phyloP scores from a whole-genome alignment of 306 rosid species.

The Dryas octopetala region DNA sequence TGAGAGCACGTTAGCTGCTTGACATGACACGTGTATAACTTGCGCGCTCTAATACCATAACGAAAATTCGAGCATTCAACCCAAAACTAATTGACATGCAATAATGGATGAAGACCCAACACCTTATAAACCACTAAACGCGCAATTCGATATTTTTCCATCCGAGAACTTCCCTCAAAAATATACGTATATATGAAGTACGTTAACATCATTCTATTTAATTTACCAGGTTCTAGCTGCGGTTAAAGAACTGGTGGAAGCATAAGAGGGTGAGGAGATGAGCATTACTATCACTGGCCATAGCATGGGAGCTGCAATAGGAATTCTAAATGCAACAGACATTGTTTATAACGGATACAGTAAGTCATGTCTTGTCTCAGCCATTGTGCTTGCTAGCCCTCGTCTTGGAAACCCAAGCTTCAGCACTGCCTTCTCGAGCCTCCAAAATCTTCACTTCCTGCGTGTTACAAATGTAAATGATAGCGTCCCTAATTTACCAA shows the following conservation, averaged over 20 bases:
- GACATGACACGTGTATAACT: too few relatives aligned
- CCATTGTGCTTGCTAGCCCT: slow-evolving; percentile 9
- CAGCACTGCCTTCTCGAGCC: not conserved
- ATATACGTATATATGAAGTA: too few relatives aligned
- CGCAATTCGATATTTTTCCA: too few relatives aligned
- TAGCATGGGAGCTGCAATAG: slow-evolving; percentile 28
- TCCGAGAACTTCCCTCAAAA: too few relatives aligned
- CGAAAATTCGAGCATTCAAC: too few relatives aligned
- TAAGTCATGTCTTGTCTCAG: not conserved
- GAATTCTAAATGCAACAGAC: slow-evolving; percentile 6
- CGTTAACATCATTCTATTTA: too few relatives aligned
- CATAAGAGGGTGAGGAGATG: slow-evolving; percentile 11
- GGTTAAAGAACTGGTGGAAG: not conserved
- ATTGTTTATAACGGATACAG: slow-evolving; percentile 14
- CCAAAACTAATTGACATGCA: too few relatives aligned
- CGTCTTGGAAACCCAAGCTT: slow-evolving; percentile 12
- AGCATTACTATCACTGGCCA: slow-evolving; percentile 14
- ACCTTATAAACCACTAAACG: too few relatives aligned
- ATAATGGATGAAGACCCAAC: too few relatives aligned
- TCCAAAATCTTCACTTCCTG: slow-evolving; percentile 9
- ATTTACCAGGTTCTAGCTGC: not conserved
- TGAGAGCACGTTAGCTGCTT: too few relatives aligned
- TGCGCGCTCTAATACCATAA: too few relatives aligned
- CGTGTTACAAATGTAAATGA: slow-evolving; percentile 7
- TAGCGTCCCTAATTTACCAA: not conserved